phyloP scores from a whole-genome alignment of 768 basidiomycete genomes.

The Trametes sanguinea region DNA sequence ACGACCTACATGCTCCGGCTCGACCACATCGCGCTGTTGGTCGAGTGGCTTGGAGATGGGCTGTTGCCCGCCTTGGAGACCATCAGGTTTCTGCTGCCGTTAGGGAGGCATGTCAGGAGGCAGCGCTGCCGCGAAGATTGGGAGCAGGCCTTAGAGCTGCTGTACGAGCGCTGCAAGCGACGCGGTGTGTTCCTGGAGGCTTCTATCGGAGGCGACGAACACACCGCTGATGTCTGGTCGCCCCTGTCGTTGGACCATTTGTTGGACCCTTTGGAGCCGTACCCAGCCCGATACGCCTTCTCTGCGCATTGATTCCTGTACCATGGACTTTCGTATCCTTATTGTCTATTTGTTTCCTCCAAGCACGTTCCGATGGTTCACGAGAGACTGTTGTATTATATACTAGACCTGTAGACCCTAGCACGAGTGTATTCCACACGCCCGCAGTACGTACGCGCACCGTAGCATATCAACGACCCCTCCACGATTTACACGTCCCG shows the following conservation, averaged over 20 bases:
- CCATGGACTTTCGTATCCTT: neutral
- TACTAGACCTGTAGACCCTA: neutral
- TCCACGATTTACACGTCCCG: slow-evolving; percentile 51
- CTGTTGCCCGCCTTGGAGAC: slow-evolving; percentile 3
- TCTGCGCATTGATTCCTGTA: neutral
- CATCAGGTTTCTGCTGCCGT: slow-evolving; percentile 15
- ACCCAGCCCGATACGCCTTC: neutral
- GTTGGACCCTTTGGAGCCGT: neutral
- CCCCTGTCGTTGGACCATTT: neutral
- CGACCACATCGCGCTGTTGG: slow-evolving; percentile 5
- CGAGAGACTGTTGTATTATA: neutral
- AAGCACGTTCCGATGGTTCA: neutral
- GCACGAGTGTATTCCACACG: neutral
- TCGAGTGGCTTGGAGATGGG: neutral
- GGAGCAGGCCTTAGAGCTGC: neutral
- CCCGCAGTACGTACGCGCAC: neutral
- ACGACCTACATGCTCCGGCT: neutral
- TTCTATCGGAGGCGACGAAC: slow-evolving; percentile 16
- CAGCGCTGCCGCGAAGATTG: slow-evolving; percentile 5
- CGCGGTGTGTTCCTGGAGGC: slow-evolving; percentile 7
- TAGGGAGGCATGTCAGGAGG: neutral
- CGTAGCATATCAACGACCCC: neutral
- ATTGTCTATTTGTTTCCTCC: neutral
- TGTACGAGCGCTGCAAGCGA: neutral
- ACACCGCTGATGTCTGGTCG: slow-evolving; percentile 11